Conservation (phyloP, 2,329 filamentous ascomycete species). For the Epichloe baconii region DNA sequence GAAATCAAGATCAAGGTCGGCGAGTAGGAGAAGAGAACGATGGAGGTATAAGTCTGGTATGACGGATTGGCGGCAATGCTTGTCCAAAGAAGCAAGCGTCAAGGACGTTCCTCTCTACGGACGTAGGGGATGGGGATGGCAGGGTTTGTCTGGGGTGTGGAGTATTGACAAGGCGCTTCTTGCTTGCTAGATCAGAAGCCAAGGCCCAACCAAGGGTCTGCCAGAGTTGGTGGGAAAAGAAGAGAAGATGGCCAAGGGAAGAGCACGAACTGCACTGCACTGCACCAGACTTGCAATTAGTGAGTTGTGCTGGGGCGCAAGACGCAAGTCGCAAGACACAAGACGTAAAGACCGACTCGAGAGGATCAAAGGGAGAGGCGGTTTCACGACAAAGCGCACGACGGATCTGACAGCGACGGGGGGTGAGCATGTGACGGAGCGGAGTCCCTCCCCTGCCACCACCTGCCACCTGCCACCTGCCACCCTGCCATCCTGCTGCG, state of each 20-base stretch:
- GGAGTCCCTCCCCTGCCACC: not conserved
- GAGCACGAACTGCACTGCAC: too few relatives aligned
- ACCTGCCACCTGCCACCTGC: too few relatives aligned
- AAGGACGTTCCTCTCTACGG: not conserved
- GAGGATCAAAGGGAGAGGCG: not conserved
- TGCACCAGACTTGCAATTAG: not conserved
- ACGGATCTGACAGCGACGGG: not conserved
- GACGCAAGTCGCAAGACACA: not conserved
- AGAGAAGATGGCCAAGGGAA: not conserved
- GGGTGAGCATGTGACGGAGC: not conserved
- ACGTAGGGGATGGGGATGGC: not conserved
- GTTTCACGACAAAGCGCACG: not conserved
- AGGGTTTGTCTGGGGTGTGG: not conserved
- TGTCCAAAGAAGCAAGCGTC: not conserved
- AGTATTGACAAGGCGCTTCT: not conserved
- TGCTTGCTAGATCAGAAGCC: not conserved
- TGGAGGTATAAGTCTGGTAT: not conserved
- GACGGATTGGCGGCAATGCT: not conserved
- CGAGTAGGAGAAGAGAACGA: not conserved
- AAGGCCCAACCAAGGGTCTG: not conserved
- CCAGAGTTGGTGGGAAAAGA: not conserved
- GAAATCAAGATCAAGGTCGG: not conserved
- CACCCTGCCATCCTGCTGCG: too few relatives aligned
- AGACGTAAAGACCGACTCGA: not conserved
- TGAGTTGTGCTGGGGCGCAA: not conserved